Evolutionary conservation across 257 asterid genomes (phyloP).

Genomic region (Asclepias syriaca): DNA sequence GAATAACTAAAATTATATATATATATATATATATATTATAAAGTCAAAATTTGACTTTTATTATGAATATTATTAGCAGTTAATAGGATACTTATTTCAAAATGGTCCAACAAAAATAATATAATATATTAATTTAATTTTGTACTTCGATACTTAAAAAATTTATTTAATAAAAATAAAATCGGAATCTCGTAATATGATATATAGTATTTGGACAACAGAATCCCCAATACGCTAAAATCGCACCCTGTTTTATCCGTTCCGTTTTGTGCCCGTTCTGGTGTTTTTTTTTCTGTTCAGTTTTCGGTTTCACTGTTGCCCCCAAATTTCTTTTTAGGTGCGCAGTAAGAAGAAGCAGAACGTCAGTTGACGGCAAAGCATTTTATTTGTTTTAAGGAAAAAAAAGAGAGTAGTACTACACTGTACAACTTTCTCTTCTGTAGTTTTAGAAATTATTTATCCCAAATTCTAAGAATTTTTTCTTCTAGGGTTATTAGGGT

Average conservation of each 20-base stretch:
- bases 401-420: neutral
- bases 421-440: neutral
- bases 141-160: too few species aligned
- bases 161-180: too few species aligned
- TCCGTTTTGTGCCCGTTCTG: neutral
- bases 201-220: neutral
- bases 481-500: constrained; percentile 1
- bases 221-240: neutral
- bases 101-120: too few species aligned
- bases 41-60: too few species aligned
- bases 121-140: too few species aligned
- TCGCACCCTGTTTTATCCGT: neutral
- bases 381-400: neutral
- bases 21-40: too few species aligned
- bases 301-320: neutral
- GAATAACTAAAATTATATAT: too few species aligned
- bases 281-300: too few species aligned
- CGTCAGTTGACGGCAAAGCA: neutral
- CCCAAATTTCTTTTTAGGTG: neutral
- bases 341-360: neutral
- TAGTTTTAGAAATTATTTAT: neutral
- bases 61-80: too few species aligned
- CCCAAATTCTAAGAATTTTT: neutral
- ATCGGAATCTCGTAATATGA: too few species aligned
- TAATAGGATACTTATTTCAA: too few species aligned